Conservation (phyloP, 225 moss, liverwort and hornwort species). For the Antitrichia curtipendula region DNA sequence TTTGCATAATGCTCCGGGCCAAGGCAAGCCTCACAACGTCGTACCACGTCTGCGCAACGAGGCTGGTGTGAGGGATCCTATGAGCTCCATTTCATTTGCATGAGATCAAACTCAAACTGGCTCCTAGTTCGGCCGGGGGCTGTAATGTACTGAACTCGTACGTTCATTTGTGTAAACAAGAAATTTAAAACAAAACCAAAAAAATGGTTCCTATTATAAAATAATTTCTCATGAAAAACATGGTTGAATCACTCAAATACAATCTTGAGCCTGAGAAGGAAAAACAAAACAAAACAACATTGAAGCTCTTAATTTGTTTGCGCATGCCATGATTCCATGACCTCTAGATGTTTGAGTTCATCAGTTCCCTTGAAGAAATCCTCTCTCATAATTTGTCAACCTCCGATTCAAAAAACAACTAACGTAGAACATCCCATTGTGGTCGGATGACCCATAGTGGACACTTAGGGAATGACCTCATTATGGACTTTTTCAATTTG, state of each 20-base stretch:
- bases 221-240: neutral
- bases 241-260: neutral
- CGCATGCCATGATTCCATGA: neutral
- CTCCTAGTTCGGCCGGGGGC: neutral
- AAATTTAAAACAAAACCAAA: fast-evolving
- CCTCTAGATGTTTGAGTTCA: neutral
- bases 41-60: neutral
- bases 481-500: no score
- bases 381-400: neutral
- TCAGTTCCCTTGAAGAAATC: neutral
- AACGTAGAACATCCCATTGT: no score
- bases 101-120: neutral
- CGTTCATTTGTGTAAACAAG: no score
- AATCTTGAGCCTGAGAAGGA: no score
- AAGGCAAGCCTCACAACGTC: neutral
- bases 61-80: neutral
- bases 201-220: neutral
- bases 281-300: neutral
- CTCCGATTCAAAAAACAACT: neutral
- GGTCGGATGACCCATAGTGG: no score
- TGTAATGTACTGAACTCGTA: neutral
- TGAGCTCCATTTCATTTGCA: neutral
- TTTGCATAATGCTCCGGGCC: neutral
- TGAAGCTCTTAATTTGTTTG: neutral
- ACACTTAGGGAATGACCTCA: no score